phyloP scores from a whole-genome alignment of 75 land plant genomes.

The Pseudotsuga menziesii region DNA sequence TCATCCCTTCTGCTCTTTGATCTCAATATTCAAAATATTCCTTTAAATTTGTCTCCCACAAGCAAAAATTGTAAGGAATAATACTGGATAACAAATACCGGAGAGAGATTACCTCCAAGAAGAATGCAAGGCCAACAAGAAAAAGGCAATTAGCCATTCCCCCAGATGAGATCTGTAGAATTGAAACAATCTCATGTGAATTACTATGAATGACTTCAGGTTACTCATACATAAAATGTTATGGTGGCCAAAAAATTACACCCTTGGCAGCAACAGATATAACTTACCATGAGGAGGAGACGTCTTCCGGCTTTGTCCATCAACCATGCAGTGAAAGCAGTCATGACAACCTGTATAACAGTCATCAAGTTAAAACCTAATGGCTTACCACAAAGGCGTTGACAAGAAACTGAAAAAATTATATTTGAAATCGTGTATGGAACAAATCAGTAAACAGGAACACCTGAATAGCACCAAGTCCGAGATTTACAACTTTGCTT shows the following conservation, averaged over 20 bases:
- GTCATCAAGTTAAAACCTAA: too few relatives aligned
- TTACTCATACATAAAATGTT: neutral
- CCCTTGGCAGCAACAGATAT: neutral
- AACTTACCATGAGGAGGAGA: constrained; percentile 66
- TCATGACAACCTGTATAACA: too few relatives aligned
- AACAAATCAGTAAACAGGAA: too few relatives aligned
- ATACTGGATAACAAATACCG: neutral
- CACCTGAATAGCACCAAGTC: constrained; percentile 74
- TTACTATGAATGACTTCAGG: neutral
- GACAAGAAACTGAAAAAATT: too few relatives aligned
- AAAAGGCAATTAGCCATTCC: constrained; percentile 66
- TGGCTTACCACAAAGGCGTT: too few relatives aligned
- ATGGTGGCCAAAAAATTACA: neutral
- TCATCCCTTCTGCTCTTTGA: too few relatives aligned
- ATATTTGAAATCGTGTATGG: too few relatives aligned
- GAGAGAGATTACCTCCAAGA: constrained; percentile 43
- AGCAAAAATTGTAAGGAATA: too few relatives aligned
- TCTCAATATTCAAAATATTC: too few relatives aligned
- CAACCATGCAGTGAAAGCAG: too few relatives aligned
- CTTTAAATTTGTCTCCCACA: too few relatives aligned
- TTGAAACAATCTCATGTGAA: neutral
- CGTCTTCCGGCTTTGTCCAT: too few relatives aligned
- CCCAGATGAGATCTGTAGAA: constrained; percentile 54
- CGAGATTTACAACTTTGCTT: constrained; percentile 53
- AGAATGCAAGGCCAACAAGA: constrained; percentile 75